Evolutionary conservation across 805 yeast genomes (phyloP), one percentile per base, ranked within the genome.

Genomic region (Saccharomycopsis amapae): DNA sequence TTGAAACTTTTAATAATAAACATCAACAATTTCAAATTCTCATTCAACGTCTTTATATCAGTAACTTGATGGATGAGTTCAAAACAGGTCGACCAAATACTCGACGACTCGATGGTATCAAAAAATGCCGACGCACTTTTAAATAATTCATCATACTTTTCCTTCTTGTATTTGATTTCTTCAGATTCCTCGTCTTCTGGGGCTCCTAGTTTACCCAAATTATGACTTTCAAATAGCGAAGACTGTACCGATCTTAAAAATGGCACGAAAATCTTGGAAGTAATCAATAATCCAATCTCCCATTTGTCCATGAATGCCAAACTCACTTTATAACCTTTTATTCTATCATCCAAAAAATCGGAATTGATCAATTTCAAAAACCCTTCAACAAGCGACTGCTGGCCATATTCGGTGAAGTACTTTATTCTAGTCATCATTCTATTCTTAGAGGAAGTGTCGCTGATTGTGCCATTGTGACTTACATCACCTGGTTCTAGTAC

Each of bases 261-360:
- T 0, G 94, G 90, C 1, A 76, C 63, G 38, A 93, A 75, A 5
- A 89, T 61, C 22, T 67, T 62, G 0, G 96, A 94, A 1, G 88
- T 78, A 1, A 90, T 66, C 12, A 73, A 60, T 9, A 80, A 77
- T 10, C 96, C 94, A 35, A 93, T 79, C 62, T 93, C 98, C 97
- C 97, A 93, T 51, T 87, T 76, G 58, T 93, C 97, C 79, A 89
- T 76, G 3, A 89, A 69, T 1, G 93, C 77, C 3, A 81, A 65
- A 1, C 86, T 72, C 4, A 90, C 79, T 41, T 72, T 76, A 55
- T 78, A 78, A 0, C 84, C 79, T 19, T 69, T 73, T 1, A 76
- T 64, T 24, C 65, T 66, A 45, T 62, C 70, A 13, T 53, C 62
- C 31, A 53, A 55, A 20, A 28, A 17, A 9, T 28, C 17, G 9